Percentiles rank a stretch among this genome's conserved stretches.
phyloP scores from a whole-genome alignment of 2,329 filamentous ascomycete genomes.

The Penicillium paneum region DNA sequence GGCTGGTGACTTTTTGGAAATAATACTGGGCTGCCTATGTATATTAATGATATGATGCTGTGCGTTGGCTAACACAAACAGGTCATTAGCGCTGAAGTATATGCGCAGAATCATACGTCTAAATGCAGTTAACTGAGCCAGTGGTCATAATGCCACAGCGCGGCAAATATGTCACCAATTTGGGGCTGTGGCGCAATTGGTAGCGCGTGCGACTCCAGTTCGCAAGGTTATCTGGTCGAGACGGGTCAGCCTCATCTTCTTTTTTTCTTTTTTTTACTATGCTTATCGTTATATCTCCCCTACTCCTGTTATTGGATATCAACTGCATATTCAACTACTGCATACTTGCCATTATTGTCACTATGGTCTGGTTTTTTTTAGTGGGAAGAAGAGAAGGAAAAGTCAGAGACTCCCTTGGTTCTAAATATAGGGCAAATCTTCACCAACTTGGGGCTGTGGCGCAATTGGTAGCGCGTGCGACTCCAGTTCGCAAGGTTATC shows the following conservation, averaged over 20 bases:
- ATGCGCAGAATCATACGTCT: neutral
- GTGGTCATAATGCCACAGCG: neutral
- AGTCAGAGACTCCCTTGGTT: neutral
- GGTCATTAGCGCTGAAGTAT: neutral
- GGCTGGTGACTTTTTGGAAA: too few species aligned
- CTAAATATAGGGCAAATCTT: neutral
- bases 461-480: neutral
- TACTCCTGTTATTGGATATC: too few species aligned
- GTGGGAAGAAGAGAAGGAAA: neutral
- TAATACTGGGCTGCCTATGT: neutral
- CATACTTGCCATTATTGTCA: too few species aligned
- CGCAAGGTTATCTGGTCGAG: neutral
- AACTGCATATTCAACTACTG: too few species aligned
- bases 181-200: neutral
- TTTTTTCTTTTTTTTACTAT: neutral
- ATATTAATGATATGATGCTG: neutral
- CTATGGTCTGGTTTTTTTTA: neutral
- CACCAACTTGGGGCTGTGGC: neutral
- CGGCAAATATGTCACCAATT: neutral
- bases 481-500: slow-evolving; percentile 1
- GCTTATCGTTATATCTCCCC: too few species aligned
- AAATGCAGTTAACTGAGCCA: rapidly evolving
- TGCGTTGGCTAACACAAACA: neutral
- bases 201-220: neutral
- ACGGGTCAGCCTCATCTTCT: neutral